Evolutionary conservation across 257 asterid genomes (phyloP).

Genomic region (Solanum tacnaense): DNA sequence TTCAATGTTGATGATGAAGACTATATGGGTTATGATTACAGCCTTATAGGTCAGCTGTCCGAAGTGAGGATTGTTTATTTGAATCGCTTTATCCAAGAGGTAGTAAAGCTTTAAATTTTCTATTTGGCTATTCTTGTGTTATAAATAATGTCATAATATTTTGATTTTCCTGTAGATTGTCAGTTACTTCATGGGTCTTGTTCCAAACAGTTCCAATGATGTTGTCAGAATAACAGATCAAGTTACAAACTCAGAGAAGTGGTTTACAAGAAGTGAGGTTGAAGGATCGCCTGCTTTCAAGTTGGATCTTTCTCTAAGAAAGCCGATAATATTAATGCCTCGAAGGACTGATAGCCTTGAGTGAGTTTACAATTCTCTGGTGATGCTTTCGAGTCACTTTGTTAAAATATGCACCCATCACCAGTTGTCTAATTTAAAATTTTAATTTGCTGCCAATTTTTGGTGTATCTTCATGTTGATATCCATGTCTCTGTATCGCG

Average conservation of each 20-base stretch:
- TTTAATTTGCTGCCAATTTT: background rate
- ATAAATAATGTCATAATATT: background rate
- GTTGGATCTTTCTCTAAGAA: slow-evolving; percentile 78
- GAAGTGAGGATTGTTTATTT: slow-evolving; percentile 86
- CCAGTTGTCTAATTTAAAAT: background rate
- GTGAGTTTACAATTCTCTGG: slow-evolving; percentile 37
- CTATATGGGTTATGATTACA: slow-evolving; percentile 82
- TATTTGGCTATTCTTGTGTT: background rate
- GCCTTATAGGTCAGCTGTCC: slow-evolving; percentile 87
- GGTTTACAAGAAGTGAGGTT: slow-evolving; percentile 68
- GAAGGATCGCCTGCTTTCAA: slow-evolving; percentile 95
- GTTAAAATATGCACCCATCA: background rate
- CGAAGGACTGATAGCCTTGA: slow-evolving; percentile 71
- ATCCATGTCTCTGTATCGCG: background rate
- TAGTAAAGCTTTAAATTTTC: slow-evolving; percentile 6
- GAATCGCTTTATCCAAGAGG: slow-evolving; percentile 98
- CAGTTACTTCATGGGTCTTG: slow-evolving; percentile 94
- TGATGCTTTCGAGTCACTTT: background rate
- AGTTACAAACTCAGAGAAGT: slow-evolving; percentile 66
- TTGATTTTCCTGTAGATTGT: slow-evolving; percentile 41
- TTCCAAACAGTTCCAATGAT: slow-evolving; percentile 65
- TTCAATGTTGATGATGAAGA: slow-evolving; percentile 83
- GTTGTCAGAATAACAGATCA: slow-evolving; percentile 71
- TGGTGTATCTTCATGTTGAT: background rate
- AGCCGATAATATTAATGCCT: slow-evolving; percentile 95